A percentile compares a stretch with the other conserved stretches of the same genome.
These are phyloP conservation scores for Anisogramma anomala DNA, from an alignment of 2,329 filamentous ascomycete genomes.

Conservation along the genomic window DNA sequence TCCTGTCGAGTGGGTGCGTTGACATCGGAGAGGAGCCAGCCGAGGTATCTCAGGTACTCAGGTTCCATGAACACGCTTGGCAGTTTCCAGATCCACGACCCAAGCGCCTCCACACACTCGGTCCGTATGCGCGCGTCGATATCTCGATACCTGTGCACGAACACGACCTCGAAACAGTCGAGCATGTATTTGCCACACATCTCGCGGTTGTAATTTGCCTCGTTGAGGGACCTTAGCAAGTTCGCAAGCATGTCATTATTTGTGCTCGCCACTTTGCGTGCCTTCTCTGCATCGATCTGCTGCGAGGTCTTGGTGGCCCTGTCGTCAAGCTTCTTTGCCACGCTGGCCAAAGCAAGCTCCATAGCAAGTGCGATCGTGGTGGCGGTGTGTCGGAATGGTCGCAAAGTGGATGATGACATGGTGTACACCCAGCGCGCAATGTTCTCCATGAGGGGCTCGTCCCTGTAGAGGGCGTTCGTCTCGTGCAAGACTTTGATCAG, in stretches of 20 bases:
- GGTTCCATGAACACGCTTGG: conserved; percentile 86
- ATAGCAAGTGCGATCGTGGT: conserved; percentile 75
- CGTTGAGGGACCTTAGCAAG: conserved; percentile 59
- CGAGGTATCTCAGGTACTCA: conserved; percentile 80
- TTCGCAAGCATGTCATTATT: conserved; percentile 70
- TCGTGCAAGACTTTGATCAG: conserved; percentile 70
- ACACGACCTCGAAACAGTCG: conserved; percentile 85
- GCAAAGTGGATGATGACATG: conserved; percentile 77
- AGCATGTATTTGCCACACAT: conserved; percentile 60
- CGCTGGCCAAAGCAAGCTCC: conserved; percentile 55
- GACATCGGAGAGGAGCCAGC: conserved; percentile 87
- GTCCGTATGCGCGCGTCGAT: conserved; percentile 79
- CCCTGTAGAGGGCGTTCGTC: conserved; percentile 69
- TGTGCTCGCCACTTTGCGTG: conserved; percentile 51
- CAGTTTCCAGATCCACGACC: conserved; percentile 76
- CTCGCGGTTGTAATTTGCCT: conserved; percentile 59
- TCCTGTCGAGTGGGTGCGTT: conserved; percentile 66
- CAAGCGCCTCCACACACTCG: conserved; percentile 78
- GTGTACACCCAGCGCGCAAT: conserved; percentile 80
- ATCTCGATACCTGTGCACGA: conserved; percentile 91
- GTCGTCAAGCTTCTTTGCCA: conserved; percentile 33
- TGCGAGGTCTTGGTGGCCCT: conserved; percentile 66
- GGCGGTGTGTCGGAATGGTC: conserved; percentile 88
- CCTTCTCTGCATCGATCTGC: conserved; percentile 66
- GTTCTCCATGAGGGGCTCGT: conserved; percentile 71